These are phyloP conservation scores for Paraglomus brasilianum DNA, from an alignment of 192 early-diverging fungal genomes.

Conservation along the genomic window DNA sequence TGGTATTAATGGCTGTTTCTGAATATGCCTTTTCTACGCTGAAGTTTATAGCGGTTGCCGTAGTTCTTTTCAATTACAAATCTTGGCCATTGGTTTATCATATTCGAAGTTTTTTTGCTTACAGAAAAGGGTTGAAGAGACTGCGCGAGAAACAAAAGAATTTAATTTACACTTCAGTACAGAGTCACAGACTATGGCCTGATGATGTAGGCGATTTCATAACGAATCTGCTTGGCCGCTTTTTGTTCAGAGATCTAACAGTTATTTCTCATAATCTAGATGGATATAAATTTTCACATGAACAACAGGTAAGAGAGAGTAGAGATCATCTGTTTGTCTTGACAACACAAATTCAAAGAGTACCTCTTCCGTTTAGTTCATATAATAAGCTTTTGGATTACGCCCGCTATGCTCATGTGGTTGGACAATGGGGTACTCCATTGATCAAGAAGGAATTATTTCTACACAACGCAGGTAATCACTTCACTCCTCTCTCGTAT, in stretches of 20 bases:
- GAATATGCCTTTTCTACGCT: background rate
- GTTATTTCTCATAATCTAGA: background rate
- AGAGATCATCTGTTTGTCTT: background rate
- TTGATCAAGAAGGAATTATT: background rate
- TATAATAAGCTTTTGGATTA: constrained; percentile 57
- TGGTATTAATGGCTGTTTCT: too few species aligned
- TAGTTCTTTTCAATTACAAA: constrained; percentile 13
- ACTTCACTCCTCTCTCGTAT: background rate
- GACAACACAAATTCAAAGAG: background rate
- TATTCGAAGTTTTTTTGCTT: background rate
- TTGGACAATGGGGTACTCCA: constrained; percentile 4
- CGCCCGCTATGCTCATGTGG: constrained; percentile 42
- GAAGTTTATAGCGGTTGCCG: background rate
- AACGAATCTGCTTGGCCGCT: background rate
- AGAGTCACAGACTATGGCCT: background rate
- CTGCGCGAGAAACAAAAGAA: background rate
- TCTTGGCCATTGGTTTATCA: constrained; percentile 23
- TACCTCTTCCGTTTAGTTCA: constrained; percentile 25
- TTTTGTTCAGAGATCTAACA: background rate
- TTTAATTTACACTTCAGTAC: background rate
- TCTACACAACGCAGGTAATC: background rate
- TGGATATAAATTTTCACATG: constrained; percentile 23
- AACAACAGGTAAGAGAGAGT: constrained; percentile 7
- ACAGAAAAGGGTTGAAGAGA: background rate
- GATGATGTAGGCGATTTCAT: constrained; percentile 9